Evolutionary conservation across 176 grass and related monocot species (phyloP).

Genomic region (Puccinellia tenuiflora): DNA sequence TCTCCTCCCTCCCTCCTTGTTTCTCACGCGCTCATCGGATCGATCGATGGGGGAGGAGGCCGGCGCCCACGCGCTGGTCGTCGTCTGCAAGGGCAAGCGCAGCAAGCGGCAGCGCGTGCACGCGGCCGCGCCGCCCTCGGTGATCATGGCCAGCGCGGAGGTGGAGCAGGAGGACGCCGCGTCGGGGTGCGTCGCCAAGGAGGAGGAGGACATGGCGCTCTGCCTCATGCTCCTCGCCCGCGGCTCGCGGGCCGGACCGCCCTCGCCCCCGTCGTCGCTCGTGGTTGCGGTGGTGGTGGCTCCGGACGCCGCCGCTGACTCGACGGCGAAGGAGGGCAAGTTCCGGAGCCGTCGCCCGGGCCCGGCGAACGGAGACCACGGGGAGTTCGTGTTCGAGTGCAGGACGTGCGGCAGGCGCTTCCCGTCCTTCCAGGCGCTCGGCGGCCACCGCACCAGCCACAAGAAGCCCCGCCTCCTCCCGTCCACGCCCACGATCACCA

Average conservation of each 20-base stretch:
- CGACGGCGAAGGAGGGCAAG: slow-evolving; percentile 4
- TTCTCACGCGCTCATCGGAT: neutral
- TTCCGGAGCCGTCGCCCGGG: slow-evolving; percentile 24
- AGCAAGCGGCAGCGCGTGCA: slow-evolving; percentile 53
- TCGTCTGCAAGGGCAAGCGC: slow-evolving; percentile 58
- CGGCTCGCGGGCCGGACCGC: slow-evolving; percentile 14
- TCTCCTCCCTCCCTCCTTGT: neutral
- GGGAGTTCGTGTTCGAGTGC: slow-evolving; percentile 76
- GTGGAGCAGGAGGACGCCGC: slow-evolving; percentile 4
- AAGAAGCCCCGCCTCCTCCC: slow-evolving; percentile 52
- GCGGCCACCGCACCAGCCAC: slow-evolving; percentile 95
- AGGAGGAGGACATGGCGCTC: slow-evolving; percentile 67
- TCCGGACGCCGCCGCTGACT: neutral
- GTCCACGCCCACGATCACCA: neutral
- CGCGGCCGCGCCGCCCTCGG: neutral
- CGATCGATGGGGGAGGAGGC: slow-evolving; percentile 15
- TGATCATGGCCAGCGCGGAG: neutral
- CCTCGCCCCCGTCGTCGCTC: neutral
- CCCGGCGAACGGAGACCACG: too few species aligned
- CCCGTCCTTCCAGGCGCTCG: slow-evolving; percentile 86
- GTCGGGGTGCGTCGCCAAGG: slow-evolving; percentile 26
- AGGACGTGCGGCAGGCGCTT: slow-evolving; percentile 82
- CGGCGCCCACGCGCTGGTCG: neutral
- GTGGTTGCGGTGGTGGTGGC: neutral
- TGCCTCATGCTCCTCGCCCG: slow-evolving; percentile 68